Evolutionary conservation across 441 rosid species (phyloP).

Genomic region (Euphorbia celastroides): DNA sequence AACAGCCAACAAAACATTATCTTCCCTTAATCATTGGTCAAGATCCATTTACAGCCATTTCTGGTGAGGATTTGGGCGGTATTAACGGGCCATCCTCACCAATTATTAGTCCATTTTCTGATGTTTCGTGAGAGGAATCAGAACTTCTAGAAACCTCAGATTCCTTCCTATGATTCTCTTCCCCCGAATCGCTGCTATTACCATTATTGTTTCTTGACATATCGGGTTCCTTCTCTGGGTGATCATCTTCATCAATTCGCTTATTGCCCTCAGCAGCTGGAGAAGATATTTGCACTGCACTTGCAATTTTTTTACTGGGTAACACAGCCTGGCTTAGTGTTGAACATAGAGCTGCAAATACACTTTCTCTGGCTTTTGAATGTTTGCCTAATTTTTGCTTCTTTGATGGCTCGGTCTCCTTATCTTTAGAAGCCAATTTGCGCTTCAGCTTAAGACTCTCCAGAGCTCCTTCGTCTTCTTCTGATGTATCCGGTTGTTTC

Average conservation of each 20-base stretch:
- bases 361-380: conserved; percentile 53
- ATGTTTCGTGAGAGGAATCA: conserved; percentile 41
- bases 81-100: conserved; percentile 64
- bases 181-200: conserved; percentile 38
- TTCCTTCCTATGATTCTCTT: conserved; percentile 51
- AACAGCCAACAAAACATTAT: conserved; percentile 19
- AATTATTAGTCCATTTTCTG: conserved; percentile 62
- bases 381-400: conserved; percentile 60
- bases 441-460: conserved; percentile 71
- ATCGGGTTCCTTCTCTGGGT: conserved; percentile 26
- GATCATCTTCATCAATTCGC: conserved; percentile 32
- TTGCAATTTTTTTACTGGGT: conserved; percentile 55
- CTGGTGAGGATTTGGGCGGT: conserved; percentile 74
- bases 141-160: conserved; percentile 39
- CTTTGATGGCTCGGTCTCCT: conserved; percentile 60
- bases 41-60: conserved; percentile 94
- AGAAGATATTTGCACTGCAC: conserved; percentile 19
- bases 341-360: conserved; percentile 80
- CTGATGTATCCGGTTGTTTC: conserved; percentile 54
- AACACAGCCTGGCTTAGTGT: conserved; percentile 84
- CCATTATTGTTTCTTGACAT: conserved; percentile 34
- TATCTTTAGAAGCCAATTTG: conserved; percentile 52
- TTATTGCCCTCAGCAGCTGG: conserved; percentile 30
- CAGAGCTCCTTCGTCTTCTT: conserved; percentile 70
- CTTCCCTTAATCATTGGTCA: conserved; percentile 24